Conservation (phyloP, 2,329 filamentous ascomycete genomes). For the Chaetomium sp. region DNA sequence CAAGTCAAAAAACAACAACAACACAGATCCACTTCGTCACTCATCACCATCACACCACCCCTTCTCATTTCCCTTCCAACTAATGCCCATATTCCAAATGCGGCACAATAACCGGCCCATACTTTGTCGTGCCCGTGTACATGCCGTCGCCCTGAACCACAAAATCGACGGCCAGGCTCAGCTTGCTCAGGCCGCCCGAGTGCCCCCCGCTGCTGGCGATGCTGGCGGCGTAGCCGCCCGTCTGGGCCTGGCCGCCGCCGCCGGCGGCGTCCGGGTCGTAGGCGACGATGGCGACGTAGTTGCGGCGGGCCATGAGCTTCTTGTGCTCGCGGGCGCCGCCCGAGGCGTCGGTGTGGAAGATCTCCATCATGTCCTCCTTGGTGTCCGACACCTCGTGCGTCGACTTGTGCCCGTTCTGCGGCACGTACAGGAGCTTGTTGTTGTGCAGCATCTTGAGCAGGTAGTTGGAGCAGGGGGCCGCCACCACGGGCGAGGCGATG, state of each 20-base stretch:
- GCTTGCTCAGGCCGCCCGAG: constrained; percentile 56
- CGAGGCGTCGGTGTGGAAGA: constrained; percentile 91
- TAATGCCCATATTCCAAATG: constrained; percentile 74
- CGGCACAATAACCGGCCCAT: constrained; percentile 93
- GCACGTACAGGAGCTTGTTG: constrained; percentile 89
- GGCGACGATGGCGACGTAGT: constrained; percentile 91
- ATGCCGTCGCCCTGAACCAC: constrained; percentile 91
- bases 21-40: constrained; percentile 1
- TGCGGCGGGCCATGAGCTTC: constrained; percentile 89
- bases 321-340: constrained; percentile 82
- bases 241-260: constrained; percentile 35
- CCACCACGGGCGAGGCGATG: constrained; percentile 90
- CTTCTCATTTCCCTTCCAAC: neutral
- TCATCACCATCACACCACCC: neutral
- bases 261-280: constrained; percentile 82
- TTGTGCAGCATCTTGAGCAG: constrained; percentile 94
- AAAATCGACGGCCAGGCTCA: constrained; percentile 93
- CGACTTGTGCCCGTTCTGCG: constrained; percentile 78
- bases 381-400: constrained; percentile 80
- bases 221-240: constrained; percentile 35
- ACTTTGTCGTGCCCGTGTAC: constrained; percentile 85
- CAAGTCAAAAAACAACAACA: neutral
- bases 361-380: constrained; percentile 99
- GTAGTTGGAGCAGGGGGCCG: constrained; percentile 80
- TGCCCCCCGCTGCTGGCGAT: constrained; percentile 38